Evolutionary conservation across 257 asterid genomes (phyloP), one percentile per base, ranked within the genome.

Genomic region (Anisodus tanguticus): DNA sequence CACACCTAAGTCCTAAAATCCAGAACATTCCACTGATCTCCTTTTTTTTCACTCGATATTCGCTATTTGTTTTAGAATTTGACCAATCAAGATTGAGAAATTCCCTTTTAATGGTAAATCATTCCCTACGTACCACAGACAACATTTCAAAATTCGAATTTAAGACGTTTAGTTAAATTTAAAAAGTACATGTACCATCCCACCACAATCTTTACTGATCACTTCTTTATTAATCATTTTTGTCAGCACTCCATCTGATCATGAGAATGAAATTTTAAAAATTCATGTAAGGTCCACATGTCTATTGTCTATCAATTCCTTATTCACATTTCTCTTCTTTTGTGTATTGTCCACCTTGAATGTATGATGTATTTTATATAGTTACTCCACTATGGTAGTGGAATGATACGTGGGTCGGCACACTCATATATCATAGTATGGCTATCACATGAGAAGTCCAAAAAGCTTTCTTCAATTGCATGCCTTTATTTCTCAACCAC

Each of bases 331-430:
- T 51, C 81, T 51, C 45, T 76, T 26, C 22, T 51, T 22, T 51
- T 74, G 60, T 49, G 47, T 10, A 19, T 19, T 47, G 3, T 49
- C 81, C 81, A 12, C 81, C 81, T 76, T 76, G 2, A 47, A 74
- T 74, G 60, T 72, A 72, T 72, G 10, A n/a, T 72, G 60, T 51
- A 11, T 22, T 6, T 12, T 22, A 22, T 22, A 11, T 22, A 49
- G 43, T 12, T 76, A 76, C 10, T 51, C 81, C 81, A 76, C 81
- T 51, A 76, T 76, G 81, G 81, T 51, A 51, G 81, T 76, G 71
- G 71, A 66, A 66, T 66, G 69, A 6, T 66, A 26, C 43, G 43
- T 63, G 80, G 80, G 60, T 74, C 60, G 80, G 15, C 37, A 2
- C 11, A 49, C 9, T 74, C 37, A 22, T 74, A 6, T 19, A 22